These are phyloP conservation scores for Boletus barrowsii DNA, from an alignment of 768 basidiomycete species.

Conservation along the genomic window DNA sequence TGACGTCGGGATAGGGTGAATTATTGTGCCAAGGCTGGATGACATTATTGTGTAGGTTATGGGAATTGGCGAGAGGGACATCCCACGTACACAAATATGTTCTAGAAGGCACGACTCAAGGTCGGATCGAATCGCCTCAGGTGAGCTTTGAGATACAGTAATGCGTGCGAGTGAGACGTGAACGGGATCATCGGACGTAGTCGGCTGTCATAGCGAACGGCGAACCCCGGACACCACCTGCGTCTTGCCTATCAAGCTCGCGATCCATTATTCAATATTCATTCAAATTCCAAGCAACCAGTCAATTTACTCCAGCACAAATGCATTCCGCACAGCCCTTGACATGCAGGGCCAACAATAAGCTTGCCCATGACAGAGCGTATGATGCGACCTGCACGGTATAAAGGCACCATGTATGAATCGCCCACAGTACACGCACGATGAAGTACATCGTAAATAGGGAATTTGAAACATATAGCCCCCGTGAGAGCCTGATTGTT, in stretches of 20 bases:
- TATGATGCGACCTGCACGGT: not conserved
- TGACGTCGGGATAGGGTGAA: slow-evolving; percentile 5
- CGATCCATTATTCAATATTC: not conserved
- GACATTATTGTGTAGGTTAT: slow-evolving; percentile 5
- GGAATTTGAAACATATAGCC: slow-evolving; percentile 1
- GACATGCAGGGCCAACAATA: slow-evolving; percentile 2
- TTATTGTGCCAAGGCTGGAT: slow-evolving; percentile 1
- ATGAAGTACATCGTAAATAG: slow-evolving; percentile 3
- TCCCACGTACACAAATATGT: slow-evolving; percentile 12
- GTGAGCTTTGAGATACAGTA: slow-evolving; percentile 20
- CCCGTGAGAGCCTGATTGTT: not conserved
- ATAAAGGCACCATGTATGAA: not conserved
- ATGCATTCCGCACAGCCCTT: not conserved
- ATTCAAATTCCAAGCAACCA: not conserved
- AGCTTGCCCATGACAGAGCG: not conserved
- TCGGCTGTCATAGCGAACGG: slow-evolving; percentile 2
- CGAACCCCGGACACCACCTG: slow-evolving; percentile 22
- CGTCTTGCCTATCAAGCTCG: not conserved
- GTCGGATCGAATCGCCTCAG: slow-evolving; percentile 13
- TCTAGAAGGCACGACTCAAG: slow-evolving; percentile 1
- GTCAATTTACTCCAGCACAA: not conserved
- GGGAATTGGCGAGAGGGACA: slow-evolving; percentile 5
- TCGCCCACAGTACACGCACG: not conserved
- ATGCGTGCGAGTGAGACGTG: slow-evolving; percentile 6
- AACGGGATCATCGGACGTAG: not conserved